Evolutionary conservation across 257 asterid species (phyloP).

Genomic region (Solanum ossicruentum): DNA sequence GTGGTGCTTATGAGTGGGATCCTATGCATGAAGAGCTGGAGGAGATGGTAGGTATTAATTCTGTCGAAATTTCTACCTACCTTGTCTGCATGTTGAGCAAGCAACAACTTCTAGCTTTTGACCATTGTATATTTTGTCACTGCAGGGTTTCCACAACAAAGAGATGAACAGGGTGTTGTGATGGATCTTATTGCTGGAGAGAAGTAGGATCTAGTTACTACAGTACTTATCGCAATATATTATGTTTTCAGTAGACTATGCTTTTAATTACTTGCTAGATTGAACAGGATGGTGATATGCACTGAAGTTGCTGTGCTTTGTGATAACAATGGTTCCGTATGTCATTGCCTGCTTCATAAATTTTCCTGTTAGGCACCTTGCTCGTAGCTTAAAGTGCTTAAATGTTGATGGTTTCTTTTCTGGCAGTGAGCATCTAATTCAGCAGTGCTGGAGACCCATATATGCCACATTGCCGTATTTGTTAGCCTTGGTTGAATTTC

Average conservation of each 20-base stretch:
- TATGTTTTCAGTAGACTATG: not conserved
- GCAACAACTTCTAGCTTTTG: not conserved
- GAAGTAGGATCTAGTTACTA: not conserved
- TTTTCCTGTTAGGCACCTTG: not conserved
- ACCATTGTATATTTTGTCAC: not conserved
- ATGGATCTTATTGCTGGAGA: slow-evolving; percentile 63
- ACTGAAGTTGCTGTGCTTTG: not conserved
- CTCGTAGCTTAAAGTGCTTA: slow-evolving; percentile 43
- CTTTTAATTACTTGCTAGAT: not conserved
- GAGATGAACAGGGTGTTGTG: slow-evolving; percentile 51
- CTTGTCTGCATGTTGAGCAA: not conserved
- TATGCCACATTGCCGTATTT: slow-evolving; percentile 65
- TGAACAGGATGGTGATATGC: not conserved
- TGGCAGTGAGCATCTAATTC: slow-evolving; percentile 36
- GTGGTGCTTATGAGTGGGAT: slow-evolving; percentile 66
- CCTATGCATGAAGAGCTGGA: slow-evolving; percentile 65
- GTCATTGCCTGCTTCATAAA: not conserved
- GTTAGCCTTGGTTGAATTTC: slow-evolving; percentile 64
- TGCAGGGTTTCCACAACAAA: slow-evolving; percentile 60
- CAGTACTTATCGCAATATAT: not conserved
- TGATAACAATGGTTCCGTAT: not conserved
- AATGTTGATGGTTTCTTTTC: slow-evolving; percentile 51
- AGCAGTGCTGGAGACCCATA: slow-evolving; percentile 23
- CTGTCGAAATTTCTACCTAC: not conserved
- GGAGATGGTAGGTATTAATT: slow-evolving; percentile 50